These are phyloP conservation scores for Xerocomellus intermedius DNA, from an alignment of 768 basidiomycete species.

Conservation along the genomic window DNA sequence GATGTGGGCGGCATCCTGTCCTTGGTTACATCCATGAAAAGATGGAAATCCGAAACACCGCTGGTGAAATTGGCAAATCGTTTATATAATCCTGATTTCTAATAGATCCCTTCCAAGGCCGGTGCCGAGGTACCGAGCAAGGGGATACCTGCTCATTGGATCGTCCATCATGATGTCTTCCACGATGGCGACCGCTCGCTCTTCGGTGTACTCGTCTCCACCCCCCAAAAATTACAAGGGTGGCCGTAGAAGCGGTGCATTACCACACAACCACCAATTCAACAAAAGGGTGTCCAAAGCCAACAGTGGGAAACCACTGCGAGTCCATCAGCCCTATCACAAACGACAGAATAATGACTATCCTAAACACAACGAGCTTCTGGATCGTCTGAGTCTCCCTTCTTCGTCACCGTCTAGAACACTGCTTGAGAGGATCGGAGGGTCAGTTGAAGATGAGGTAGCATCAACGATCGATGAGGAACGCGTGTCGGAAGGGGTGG, in stretches of 20 bases:
- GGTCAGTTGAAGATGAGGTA: conserved; percentile 1
- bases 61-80: neutral
- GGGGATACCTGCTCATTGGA: too few species aligned
- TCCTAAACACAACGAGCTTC: conserved; percentile 2
- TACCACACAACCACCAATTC: neutral
- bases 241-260: neutral
- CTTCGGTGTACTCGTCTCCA: neutral
- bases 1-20: neutral
- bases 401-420: conserved; percentile 5
- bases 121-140: neutral
- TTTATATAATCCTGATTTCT: conserved; percentile 8
- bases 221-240: conserved; percentile 1
- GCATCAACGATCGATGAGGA: conserved; percentile 5
- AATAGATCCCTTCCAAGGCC: neutral
- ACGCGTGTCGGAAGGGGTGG: neutral
- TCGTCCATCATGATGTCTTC: conserved; percentile 2
- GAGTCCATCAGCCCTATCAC: neutral
- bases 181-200: neutral
- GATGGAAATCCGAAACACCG: too few species aligned
- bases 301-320: conserved; percentile 7
- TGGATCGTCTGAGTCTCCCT: conserved; percentile 18
- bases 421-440: conserved; percentile 24
- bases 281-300: neutral
- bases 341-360: neutral
- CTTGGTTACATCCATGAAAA: neutral